These are phyloP conservation scores for Blastocystis hominis DNA, from an alignment of 352 stramenopile species.

Conservation along the genomic window DNA sequence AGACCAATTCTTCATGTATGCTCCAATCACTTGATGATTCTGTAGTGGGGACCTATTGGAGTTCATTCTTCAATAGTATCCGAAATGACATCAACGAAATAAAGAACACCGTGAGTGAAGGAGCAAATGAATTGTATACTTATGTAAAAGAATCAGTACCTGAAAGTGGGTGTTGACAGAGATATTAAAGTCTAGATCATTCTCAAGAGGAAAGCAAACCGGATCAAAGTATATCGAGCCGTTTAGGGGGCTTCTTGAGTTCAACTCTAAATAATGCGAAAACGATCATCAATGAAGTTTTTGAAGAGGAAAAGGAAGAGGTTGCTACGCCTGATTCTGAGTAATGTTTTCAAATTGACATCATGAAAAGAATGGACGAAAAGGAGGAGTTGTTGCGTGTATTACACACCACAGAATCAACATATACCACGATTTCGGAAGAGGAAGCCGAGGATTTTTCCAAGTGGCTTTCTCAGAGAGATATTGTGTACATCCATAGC, in stretches of 20 bases:
- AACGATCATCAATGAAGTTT: not conserved
- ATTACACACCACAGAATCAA: not conserved
- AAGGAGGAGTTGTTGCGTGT: not conserved
- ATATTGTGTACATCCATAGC: not conserved
- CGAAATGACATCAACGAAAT: not conserved
- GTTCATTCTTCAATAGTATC: not conserved
- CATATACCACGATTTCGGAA: not conserved
- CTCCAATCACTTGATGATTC: too few relatives aligned
- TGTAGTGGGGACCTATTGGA: not conserved
- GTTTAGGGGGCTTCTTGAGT: not conserved
- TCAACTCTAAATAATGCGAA: not conserved
- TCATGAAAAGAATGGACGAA: not conserved
- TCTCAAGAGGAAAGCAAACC: not conserved
- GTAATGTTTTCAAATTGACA: not conserved
- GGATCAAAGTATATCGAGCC: not conserved
- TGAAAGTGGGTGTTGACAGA: not conserved
- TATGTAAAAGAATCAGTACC: not conserved
- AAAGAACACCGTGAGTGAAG: not conserved
- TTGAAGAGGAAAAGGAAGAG: not conserved
- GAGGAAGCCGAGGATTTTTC: not conserved
- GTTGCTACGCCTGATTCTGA: not conserved
- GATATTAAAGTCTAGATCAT: not conserved
- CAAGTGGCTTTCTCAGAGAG: not conserved
- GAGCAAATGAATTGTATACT: not conserved
- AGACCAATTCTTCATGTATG: too few relatives aligned